Base-by-base conservation (phyloP, 1,284 basidiomycete species). In the Pulveroboletus sp. region DNA sequence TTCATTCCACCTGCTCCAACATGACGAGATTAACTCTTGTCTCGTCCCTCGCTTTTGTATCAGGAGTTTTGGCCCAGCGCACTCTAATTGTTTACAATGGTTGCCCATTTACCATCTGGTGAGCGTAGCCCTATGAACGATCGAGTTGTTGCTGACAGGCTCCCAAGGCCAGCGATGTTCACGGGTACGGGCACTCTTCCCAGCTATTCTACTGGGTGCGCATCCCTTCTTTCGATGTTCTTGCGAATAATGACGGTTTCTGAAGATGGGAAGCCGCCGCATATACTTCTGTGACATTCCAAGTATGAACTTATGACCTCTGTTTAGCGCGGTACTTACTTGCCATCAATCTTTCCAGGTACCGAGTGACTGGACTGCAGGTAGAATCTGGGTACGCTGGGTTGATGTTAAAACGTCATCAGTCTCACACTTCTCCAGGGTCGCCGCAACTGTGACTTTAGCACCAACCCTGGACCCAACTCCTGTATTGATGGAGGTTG, bases 401-500 rank as follows among this genome's bases (percentile, higher is more conserved):
- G n/a, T 28, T 2, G 26, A 20, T 31, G 24, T 24, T 0, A 0
- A 14, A 26, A 46, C 38, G 14, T 20, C 15, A 44, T 31, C 12
- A 22, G 47, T 31, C 35, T 59, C 25, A 48, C 18, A 3, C 8
- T 53, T 54, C 24, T 58, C 22, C 29, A 73, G 70, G 73, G 65
- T 44, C 76, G 75, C 17, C 73, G 75, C 20, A 56, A 72, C 57
- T 79, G 77, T 58, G 59, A 76, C 62, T 80, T 78, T 57, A 68
- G 59, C 40, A 62, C 62, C 18, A 71, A 71, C 52, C 77, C 79
- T 20, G 82, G 80, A 11, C 76, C 82, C 0, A 81, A 78, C 57
- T 81, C 82, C 5, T 85, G 83, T 60, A 58, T 81, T 26, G 77
- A 78, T 60, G 83, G 82, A 29, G 82, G 82, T 39, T 83, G 81